Conservation (phyloP, 108 stramenopile genomes). For the Poteriospumella lacustris region DNA sequence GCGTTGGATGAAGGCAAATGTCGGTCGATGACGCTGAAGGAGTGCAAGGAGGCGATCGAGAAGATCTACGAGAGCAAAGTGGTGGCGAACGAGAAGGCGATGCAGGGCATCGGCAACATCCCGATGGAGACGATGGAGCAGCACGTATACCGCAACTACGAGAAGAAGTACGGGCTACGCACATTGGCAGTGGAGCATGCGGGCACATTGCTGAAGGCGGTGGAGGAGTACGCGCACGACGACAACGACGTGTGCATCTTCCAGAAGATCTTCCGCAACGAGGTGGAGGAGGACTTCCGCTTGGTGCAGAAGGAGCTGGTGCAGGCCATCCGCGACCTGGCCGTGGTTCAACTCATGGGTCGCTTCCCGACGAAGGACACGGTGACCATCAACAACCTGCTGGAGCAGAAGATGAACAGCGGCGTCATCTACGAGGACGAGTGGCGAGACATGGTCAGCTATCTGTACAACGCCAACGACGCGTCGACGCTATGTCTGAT, state of each 20-base stretch:
- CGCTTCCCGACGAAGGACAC: slow-evolving; percentile 28
- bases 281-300: slow-evolving; percentile 47
- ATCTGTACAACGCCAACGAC: slow-evolving; percentile 35
- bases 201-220: background rate
- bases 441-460: slow-evolving; percentile 33
- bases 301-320: slow-evolving; percentile 30
- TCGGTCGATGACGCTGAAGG: slow-evolving; percentile 17
- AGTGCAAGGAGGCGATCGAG: slow-evolving; percentile 2
- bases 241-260: slow-evolving; percentile 35
- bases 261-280: slow-evolving; percentile 35
- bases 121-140: slow-evolving; percentile 21
- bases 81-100: slow-evolving; percentile 2
- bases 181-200: slow-evolving; percentile 15
- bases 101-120: background rate
- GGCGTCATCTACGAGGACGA: slow-evolving; percentile 23
- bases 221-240: background rate
- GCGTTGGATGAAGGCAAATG: background rate
- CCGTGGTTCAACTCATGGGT: slow-evolving; percentile 34
- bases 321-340: slow-evolving; percentile 26
- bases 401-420: background rate
- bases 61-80: slow-evolving; percentile 2
- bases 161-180: slow-evolving; percentile 16
- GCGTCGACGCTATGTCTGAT: background rate
- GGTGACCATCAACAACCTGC: background rate
- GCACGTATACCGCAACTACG: slow-evolving; percentile 1